These are phyloP conservation scores for Pyrenula massariospora DNA, from an alignment of 495 filamentous ascomycete species.

Conservation along the genomic window DNA sequence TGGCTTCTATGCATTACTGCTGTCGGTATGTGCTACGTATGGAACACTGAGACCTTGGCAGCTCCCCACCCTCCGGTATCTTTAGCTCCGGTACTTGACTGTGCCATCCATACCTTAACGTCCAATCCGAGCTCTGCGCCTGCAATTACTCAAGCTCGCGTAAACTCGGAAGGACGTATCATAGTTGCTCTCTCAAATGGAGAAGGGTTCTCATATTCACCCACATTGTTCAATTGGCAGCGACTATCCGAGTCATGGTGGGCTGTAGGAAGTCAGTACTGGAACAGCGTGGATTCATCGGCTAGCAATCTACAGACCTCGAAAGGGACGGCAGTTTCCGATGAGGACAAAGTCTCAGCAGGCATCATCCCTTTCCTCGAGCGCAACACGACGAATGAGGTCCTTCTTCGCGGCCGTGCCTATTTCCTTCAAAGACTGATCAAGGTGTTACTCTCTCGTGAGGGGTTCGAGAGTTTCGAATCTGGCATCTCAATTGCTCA, in stretches of 20 bases:
- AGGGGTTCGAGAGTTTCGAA: constrained; percentile 89
- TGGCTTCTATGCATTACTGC: constrained; percentile 85
- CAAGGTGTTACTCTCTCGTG: constrained; percentile 69
- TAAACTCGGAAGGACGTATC: constrained; percentile 76
- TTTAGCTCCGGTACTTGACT: constrained; percentile 79
- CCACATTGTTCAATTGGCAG: constrained; percentile 82
- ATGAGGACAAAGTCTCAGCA: constrained; percentile 61
- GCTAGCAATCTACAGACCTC: constrained; percentile 66
- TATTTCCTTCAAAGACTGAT: constrained; percentile 82
- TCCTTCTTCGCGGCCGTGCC: constrained; percentile 80
- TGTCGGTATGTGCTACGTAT: constrained; percentile 82
- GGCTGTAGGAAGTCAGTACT: constrained; percentile 95
- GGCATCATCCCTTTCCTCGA: constrained; percentile 90
- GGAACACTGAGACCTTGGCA: constrained; percentile 78
- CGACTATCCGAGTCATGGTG: constrained; percentile 92
- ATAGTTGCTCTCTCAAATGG: constrained; percentile 83
- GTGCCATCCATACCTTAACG: constrained; percentile 57
- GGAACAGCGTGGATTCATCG: constrained; percentile 88
- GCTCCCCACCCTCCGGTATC: constrained; percentile 85
- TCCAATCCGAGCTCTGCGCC: constrained; percentile 62
- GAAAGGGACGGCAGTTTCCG: constrained; percentile 34
- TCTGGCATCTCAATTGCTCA: constrained; percentile 85
- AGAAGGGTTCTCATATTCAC: constrained; percentile 82
- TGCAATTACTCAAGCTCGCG: constrained; percentile 74
- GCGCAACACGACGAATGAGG: constrained; percentile 86